These are phyloP conservation scores for Neurospora sp. DNA, from an alignment of 495 filamentous ascomycete genomes.

Conservation along the genomic window DNA sequence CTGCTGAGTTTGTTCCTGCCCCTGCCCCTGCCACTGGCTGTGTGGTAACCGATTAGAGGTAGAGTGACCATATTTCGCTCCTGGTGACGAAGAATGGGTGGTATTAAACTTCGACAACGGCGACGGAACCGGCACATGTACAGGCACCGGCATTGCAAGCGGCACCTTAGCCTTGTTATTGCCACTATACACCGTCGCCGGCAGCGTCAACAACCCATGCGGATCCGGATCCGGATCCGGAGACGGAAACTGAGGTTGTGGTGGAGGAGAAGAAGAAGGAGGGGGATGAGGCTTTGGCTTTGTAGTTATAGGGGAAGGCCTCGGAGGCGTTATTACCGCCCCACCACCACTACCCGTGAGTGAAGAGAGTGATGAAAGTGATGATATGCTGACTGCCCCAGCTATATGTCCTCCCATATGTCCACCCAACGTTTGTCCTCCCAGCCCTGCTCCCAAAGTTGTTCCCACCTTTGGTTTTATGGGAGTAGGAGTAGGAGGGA, in stretches of 20 bases:
- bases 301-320: too few species aligned
- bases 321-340: not conserved
- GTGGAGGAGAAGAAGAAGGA: not conserved
- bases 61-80: not conserved
- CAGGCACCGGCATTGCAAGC: not conserved
- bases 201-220: not conserved
- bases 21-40: not conserved
- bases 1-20: not conserved
- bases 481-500: not conserved
- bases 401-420: not conserved
- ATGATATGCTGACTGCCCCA: not conserved
- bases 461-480: not conserved
- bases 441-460: not conserved
- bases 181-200: not conserved
- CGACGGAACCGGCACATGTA: not conserved
- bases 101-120: not conserved
- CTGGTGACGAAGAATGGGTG: not conserved
- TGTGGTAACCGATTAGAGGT: not conserved
- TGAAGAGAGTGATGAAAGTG: not conserved
- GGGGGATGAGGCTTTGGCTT: not conserved
- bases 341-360: not conserved
- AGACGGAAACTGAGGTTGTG: not conserved
- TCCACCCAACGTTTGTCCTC: not conserved
- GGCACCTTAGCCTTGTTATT: not conserved
- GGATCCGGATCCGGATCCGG: not conserved